These are phyloP conservation scores for Neospermospora avenae DNA, from an alignment of 2,329 filamentous ascomycete genomes.

Conservation along the genomic window DNA sequence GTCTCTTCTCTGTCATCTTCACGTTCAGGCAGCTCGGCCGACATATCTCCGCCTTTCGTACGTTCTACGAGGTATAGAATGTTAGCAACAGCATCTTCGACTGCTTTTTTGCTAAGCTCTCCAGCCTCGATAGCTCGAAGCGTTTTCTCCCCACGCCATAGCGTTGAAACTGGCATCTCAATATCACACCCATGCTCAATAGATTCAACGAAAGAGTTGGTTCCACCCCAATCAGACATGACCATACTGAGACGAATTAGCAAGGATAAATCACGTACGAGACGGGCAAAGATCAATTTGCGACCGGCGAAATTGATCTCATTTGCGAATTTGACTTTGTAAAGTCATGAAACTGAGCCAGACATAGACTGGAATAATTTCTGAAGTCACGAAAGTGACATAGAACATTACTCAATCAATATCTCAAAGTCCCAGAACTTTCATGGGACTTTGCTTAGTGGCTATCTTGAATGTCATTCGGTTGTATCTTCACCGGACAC, in stretches of 20 bases:
- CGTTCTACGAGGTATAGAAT: conserved; percentile 58
- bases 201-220: conserved; percentile 54
- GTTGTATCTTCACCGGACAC: no score
- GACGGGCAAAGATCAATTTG: no score
- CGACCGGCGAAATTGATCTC: no score
- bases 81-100: conserved; percentile 58
- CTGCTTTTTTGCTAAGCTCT: conserved; percentile 44
- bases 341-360: no score
- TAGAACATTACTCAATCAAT: no score
- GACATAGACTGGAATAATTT: no score
- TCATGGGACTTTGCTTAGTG: no score
- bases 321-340: no score
- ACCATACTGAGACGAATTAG: conserved; percentile 42
- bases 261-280: neutral
- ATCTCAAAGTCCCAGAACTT: no score
- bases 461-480: no score
- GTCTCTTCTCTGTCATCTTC: conserved; percentile 57
- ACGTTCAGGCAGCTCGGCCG: conserved; percentile 53
- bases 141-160: conserved; percentile 56
- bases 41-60: conserved; percentile 57
- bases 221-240: conserved; percentile 57
- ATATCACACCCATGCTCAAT: conserved; percentile 55
- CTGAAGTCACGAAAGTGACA: no score
- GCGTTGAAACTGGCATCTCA: conserved; percentile 55
- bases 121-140: conserved; percentile 50